Percentiles rank a stretch among this genome's conserved stretches.
Evolutionary conservation across 202 grass and related monocot species (phyloP).

Genomic region (Bolboschoenoplectus hybrid): DNA sequence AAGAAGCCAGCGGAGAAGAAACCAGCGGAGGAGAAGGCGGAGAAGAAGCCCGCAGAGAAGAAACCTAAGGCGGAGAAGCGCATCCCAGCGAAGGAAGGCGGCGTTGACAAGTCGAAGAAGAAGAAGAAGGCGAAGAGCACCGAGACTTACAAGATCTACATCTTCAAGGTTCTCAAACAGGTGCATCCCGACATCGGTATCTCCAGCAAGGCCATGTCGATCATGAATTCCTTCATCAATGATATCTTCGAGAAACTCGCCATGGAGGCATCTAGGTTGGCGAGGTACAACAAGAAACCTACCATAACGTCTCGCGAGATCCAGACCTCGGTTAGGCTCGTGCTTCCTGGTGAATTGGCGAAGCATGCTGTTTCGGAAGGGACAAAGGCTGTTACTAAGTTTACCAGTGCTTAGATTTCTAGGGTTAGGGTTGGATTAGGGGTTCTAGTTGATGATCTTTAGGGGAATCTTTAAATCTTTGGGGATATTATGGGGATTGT

Average conservation of each 20-base stretch:
- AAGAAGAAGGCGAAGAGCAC: conserved; percentile 62
- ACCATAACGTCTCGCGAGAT: conserved; percentile 76
- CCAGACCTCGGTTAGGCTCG: conserved; percentile 69
- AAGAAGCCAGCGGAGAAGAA: conserved; percentile 66
- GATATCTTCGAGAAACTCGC: conserved; percentile 90
- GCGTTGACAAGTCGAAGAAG: conserved; percentile 37
- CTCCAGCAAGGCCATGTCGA: conserved; percentile 79
- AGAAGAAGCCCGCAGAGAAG: conserved; percentile 60
- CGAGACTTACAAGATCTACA: conserved; percentile 87
- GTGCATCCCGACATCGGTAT: conserved; percentile 80
- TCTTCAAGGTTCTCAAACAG: conserved; percentile 88
- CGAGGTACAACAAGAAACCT: conserved; percentile 75
- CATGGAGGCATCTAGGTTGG: conserved; percentile 58
- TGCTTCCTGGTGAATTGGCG: conserved; percentile 71
- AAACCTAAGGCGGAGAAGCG: conserved; percentile 65
- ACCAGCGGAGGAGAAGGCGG: conserved; percentile 52
- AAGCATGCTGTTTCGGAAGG: conserved; percentile 74
- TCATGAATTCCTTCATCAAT: conserved; percentile 90
- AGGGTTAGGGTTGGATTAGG: background rate
- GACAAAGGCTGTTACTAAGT: conserved; percentile 71
- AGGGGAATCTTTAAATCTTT: background rate
- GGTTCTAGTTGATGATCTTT: background rate
- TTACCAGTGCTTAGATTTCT: conserved; percentile 52
- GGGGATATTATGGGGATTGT: background rate
- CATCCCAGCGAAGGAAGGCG: conserved; percentile 42